Conservation (phyloP, 441 rosid genomes). For the Pelargonium fulgidum region DNA sequence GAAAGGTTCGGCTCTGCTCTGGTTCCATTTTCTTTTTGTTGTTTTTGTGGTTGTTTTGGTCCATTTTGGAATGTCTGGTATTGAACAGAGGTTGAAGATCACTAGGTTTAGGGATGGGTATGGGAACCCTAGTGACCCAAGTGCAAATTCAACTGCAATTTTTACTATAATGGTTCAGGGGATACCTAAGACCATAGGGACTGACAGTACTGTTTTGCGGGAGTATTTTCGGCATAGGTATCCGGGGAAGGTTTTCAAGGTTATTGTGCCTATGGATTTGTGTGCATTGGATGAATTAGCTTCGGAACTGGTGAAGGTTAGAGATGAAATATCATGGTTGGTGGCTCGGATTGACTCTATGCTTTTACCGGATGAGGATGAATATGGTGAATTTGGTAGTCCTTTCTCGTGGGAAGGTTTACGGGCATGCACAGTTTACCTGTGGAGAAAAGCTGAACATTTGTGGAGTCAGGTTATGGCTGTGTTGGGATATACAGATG, state of each 20-base stretch:
- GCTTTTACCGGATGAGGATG: conserved; percentile 54
- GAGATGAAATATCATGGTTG: conserved; percentile 88
- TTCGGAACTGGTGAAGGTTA: conserved; percentile 57
- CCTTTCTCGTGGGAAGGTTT: conserved; percentile 20
- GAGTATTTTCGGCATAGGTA: conserved; percentile 68
- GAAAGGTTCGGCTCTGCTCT: conserved; percentile 71
- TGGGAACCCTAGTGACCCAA: conserved; percentile 68
- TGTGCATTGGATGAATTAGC: conserved; percentile 86
- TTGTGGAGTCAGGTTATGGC: conserved; percentile 4
- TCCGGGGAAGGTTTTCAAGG: conserved; percentile 76
- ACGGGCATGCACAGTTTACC: not conserved
- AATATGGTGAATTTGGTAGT: conserved; percentile 23
- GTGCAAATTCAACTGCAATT: conserved; percentile 60
- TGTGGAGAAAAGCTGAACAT: not conserved
- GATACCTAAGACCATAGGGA: conserved; percentile 70
- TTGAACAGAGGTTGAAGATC: conserved; percentile 58
- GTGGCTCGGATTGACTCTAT: conserved; percentile 73
- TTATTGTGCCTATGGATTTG: conserved; percentile 85
- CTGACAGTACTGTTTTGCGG: conserved; percentile 52
- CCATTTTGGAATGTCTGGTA: conserved; percentile 62
- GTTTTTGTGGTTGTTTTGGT: conserved; percentile 48
- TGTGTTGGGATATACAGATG: not conserved
- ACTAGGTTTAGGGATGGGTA: conserved; percentile 93
- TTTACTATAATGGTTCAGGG: conserved; percentile 87
- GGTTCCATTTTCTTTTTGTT: conserved; percentile 78